Base-by-base conservation (phyloP, 495 filamentous ascomycete genomes). In the Daldinia bambusicola region DNA sequence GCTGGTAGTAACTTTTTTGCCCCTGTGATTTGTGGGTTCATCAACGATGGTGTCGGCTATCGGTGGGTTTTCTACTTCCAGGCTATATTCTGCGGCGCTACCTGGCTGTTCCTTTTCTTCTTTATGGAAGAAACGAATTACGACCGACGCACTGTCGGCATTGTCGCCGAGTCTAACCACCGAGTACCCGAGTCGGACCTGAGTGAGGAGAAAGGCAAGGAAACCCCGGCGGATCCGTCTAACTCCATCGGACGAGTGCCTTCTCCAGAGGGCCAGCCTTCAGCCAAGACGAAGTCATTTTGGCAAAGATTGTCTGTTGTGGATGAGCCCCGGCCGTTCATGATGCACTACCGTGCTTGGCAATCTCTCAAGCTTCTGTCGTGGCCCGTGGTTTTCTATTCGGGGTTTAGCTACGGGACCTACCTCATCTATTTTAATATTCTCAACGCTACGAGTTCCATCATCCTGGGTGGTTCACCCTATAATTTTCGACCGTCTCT, bases 61-160 rank as follows among this genome's bases (percentile, higher is more conserved):
- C 61, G 79, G 72, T 90, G 88, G 88, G 88, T 89, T 1, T 85
- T 89, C 61, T 90, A 89, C 76, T 89, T 86, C 84, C 86, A 86
- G 36, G 87, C 87, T 7, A 89, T 91, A 32, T 89, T 91, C 70
- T 78, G 81, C 58, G 89, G 74, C 0, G 80, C 82, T 22, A 83
- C 80, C 0, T 84, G 86, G 55, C 74, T 88, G 5, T 88, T 90
- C 66, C 80, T 90, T 0, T 89, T 89, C 79, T 88, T 90, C 77
- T 88, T 89, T 77, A 87, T 89, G 85, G 89, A 91, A 77, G 89
- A 92, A 75, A 91, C 89, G 1, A 90, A 89, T 74, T 91, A 86
- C 69, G 80, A 83, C 52, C 86, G 85, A 12, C 68, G 40, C 10
- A 75, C 72, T 20, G 61, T 78, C 22, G 77, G 75, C 22, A 70